These are phyloP conservation scores for Omphalotus guepiniiformis DNA, from an alignment of 768 basidiomycete species.

Conservation along the genomic window DNA sequence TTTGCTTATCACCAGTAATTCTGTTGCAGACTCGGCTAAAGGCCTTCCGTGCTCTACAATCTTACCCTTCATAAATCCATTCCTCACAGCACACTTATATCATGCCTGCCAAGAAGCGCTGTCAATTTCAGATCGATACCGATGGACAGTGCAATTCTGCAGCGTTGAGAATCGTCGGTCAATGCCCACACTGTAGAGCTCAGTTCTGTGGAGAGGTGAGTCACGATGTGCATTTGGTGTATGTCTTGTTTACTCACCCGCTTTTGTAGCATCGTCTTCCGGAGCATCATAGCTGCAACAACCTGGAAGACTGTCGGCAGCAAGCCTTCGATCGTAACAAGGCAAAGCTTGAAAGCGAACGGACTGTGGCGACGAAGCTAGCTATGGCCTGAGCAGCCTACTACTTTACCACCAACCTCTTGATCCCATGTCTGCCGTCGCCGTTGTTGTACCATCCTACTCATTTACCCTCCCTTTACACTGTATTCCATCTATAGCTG, in stretches of 20 bases:
- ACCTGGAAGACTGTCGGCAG: constrained; percentile 80
- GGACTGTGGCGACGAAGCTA: constrained; percentile 85
- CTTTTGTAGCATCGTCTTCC: constrained; percentile 74
- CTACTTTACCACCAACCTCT: not conserved
- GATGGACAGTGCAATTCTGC: constrained; percentile 69
- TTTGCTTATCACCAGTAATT: too few species aligned
- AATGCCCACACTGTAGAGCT: constrained; percentile 74
- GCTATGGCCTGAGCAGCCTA: constrained; percentile 64
- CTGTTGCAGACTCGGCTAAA: too few species aligned
- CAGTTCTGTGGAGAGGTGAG: constrained; percentile 77
- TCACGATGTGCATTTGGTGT: constrained; percentile 15
- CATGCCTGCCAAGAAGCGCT: constrained; percentile 88
- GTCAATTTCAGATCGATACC: constrained; percentile 57
- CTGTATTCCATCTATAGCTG: not conserved
- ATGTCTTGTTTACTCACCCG: constrained; percentile 15
- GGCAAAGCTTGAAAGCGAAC: constrained; percentile 81
- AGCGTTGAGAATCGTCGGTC: constrained; percentile 77
- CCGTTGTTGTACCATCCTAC: not conserved
- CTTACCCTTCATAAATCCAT: constrained; percentile 6
- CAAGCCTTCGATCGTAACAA: constrained; percentile 89
- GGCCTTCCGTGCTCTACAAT: not conserved
- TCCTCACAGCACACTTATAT: constrained; percentile 8
- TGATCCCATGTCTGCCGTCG: not conserved
- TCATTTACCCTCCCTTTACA: not conserved
- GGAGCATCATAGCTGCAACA: constrained; percentile 82